A percentile compares a stretch with the other conserved stretches of the same genome.
phyloP scores from a whole-genome alignment of 1,284 basidiomycete genomes.

The Cryptococcus neoformans region DNA sequence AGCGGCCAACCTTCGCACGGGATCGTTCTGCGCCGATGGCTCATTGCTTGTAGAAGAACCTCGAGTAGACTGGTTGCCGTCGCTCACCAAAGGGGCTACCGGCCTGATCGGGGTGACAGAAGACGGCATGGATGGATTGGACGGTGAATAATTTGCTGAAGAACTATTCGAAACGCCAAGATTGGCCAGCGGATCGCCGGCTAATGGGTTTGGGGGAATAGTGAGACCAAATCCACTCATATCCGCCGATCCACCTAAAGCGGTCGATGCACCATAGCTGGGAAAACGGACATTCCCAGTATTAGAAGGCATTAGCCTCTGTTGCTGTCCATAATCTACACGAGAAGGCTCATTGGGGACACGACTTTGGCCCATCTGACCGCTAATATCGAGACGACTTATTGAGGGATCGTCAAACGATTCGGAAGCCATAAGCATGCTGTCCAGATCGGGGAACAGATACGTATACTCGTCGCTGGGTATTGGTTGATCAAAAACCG shows the following conservation, averaged over 20 bases:
- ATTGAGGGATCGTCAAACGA: background rate
- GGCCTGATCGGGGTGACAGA: background rate
- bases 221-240: slow-evolving; percentile 18
- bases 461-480: slow-evolving; percentile 19
- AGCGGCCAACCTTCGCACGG: background rate
- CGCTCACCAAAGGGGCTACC: background rate
- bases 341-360: background rate
- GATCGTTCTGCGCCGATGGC: background rate
- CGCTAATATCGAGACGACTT: background rate
- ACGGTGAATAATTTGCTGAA: background rate
- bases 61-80: background rate
- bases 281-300: too few species aligned
- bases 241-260: background rate
- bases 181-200: background rate
- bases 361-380: background rate
- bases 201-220: slow-evolving; percentile 5
- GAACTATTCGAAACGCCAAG: background rate
- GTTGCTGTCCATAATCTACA: too few species aligned
- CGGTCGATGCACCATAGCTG: too few species aligned
- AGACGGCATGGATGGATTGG: background rate
- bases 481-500: background rate
- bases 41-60: background rate
- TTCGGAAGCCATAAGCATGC: slow-evolving; percentile 3
- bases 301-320: too few species aligned
- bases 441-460: slow-evolving; percentile 29